These are phyloP conservation scores for Xerocomus nothofagi DNA, from an alignment of 1,284 basidiomycete genomes.

Conservation along the genomic window DNA sequence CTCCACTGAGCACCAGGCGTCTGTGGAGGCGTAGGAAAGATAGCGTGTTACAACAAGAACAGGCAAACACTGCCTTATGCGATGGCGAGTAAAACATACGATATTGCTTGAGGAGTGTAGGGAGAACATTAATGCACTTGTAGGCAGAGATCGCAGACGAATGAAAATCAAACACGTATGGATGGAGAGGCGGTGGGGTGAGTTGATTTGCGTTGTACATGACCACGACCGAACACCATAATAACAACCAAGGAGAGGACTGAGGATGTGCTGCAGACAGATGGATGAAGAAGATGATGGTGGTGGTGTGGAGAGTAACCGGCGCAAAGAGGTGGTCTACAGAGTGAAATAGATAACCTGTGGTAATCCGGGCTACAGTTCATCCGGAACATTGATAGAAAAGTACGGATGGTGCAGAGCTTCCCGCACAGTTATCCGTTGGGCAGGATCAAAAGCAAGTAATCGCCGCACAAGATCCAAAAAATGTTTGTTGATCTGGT, in stretches of 20 bases:
- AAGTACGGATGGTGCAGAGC: slow-evolving; percentile 91
- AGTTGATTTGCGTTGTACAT: slow-evolving; percentile 38
- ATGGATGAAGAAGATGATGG: slow-evolving; percentile 24
- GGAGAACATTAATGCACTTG: slow-evolving; percentile 34
- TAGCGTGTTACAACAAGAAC: slow-evolving; percentile 24
- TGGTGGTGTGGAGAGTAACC: slow-evolving; percentile 22
- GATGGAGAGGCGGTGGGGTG: slow-evolving; percentile 30
- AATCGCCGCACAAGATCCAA: slow-evolving; percentile 85
- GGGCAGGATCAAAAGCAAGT: slow-evolving; percentile 88
- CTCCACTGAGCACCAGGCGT: slow-evolving; percentile 15
- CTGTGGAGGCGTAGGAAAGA: slow-evolving; percentile 12
- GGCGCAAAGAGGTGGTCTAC: slow-evolving; percentile 35
- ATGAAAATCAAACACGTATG: slow-evolving; percentile 32
- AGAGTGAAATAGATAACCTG: slow-evolving; percentile 38
- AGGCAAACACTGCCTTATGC: slow-evolving; percentile 17
- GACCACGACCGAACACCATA: slow-evolving; percentile 40
- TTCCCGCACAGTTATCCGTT: slow-evolving; percentile 83
- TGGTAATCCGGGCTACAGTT: slow-evolving; percentile 46
- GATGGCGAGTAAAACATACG: slow-evolving; percentile 31
- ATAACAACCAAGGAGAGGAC: slow-evolving; percentile 36
- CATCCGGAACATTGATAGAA: slow-evolving; percentile 56
- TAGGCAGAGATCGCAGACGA: slow-evolving; percentile 23
- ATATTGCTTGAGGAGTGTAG: slow-evolving; percentile 32
- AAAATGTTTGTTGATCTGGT: slow-evolving; percentile 78
- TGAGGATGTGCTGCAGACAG: slow-evolving; percentile 26